These are phyloP conservation scores for Astrothelium macrocarpum DNA, from an alignment of 495 filamentous ascomycete species.

Conservation along the genomic window DNA sequence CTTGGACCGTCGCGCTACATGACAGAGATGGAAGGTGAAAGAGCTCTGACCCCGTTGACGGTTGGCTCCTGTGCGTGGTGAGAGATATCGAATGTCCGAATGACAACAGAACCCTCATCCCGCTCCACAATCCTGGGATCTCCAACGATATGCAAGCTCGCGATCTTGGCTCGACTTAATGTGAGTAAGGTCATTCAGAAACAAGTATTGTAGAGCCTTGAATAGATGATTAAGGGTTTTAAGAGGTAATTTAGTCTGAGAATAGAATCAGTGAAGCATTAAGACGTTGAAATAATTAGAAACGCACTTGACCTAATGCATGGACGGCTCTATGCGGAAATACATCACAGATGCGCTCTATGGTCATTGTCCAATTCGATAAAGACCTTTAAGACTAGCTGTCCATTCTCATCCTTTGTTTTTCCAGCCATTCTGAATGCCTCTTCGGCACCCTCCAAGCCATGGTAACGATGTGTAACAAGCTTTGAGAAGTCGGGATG, in stretches of 20 bases:
- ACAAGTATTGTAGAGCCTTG: too few relatives aligned
- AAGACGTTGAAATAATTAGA: neutral
- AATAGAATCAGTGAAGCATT: too few relatives aligned
- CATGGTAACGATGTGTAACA: conserved; percentile 67
- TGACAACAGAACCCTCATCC: neutral
- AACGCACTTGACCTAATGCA: neutral
- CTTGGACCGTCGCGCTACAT: conserved; percentile 12
- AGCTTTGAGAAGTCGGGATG: conserved; percentile 55
- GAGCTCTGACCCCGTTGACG: conserved; percentile 10
- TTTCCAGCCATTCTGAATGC: conserved; percentile 77
- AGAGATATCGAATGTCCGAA: neutral
- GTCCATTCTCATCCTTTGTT: conserved; percentile 66
- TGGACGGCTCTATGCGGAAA: neutral
- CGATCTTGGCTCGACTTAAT: too few relatives aligned
- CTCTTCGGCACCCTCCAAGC: conserved; percentile 52
- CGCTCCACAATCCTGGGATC: too few relatives aligned
- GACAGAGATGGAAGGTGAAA: conserved; percentile 15
- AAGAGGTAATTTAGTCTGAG: too few relatives aligned
- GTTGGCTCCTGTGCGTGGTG: conserved; percentile 13
- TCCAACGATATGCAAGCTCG: too few relatives aligned
- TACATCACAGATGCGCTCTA: conserved; percentile 6
- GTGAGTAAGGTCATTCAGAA: too few relatives aligned
- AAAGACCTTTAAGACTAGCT: conserved; percentile 76
- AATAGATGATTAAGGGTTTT: too few relatives aligned
- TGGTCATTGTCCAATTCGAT: conserved; percentile 44